phyloP scores from a whole-genome alignment of 192 early-diverging fungal genomes.

The Podochytrium sp. region DNA sequence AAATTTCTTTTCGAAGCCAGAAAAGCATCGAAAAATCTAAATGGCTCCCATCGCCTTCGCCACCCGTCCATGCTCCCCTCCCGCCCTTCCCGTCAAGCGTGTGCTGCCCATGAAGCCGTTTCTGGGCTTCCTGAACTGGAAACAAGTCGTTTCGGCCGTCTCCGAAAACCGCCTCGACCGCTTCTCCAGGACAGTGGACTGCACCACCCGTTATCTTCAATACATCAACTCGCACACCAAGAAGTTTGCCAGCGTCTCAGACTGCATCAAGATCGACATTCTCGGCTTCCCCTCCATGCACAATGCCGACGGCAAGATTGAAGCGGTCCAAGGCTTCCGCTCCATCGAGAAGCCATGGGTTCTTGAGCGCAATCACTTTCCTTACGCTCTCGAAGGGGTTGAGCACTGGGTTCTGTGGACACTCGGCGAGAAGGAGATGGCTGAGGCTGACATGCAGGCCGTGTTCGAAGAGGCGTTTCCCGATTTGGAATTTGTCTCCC shows the following conservation, averaged over 20 bases:
- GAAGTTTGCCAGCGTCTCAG: background rate
- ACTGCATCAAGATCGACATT: slow-evolving; percentile 11
- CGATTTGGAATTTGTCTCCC: background rate
- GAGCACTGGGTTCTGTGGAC: slow-evolving; percentile 18
- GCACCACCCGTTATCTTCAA: background rate
- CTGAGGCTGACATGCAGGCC: background rate
- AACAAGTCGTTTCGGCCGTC: background rate
- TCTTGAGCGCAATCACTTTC: background rate
- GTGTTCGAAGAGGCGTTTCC: background rate
- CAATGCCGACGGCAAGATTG: background rate
- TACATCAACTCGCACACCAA: background rate
- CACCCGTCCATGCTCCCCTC: too few relatives aligned
- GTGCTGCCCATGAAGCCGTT: background rate
- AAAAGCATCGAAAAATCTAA: too few relatives aligned
- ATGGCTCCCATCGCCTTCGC: too few relatives aligned
- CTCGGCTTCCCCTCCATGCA: background rate
- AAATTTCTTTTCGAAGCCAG: too few relatives aligned
- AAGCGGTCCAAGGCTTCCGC: background rate
- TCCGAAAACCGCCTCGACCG: background rate
- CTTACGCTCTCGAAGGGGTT: slow-evolving; percentile 33
- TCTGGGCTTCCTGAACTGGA: background rate
- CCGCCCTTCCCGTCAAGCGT: too few relatives aligned
- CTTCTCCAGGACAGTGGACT: background rate
- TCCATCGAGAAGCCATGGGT: background rate
- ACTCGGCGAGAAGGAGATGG: background rate